phyloP scores from a whole-genome alignment of 2,329 filamentous ascomycete species.

The Mycogone perniciosa region DNA sequence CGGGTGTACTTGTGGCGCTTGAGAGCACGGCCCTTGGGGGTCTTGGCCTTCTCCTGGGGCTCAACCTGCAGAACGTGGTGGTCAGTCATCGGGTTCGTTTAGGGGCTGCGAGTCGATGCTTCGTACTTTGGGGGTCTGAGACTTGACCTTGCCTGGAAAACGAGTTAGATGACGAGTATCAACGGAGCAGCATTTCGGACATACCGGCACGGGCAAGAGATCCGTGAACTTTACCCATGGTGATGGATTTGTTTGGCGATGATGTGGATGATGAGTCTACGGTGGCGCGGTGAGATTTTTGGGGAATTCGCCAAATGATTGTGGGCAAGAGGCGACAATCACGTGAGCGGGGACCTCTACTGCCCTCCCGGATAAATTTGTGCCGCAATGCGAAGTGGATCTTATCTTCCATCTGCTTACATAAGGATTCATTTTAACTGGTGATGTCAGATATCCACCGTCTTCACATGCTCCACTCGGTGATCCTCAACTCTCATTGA shows the following conservation, averaged over 20 bases:
- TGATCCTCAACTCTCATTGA: background rate
- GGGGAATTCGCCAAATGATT: slow-evolving; percentile 33
- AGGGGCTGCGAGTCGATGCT: slow-evolving; percentile 15
- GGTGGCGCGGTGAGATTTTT: slow-evolving; percentile 27
- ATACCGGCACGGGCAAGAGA: slow-evolving; percentile 78
- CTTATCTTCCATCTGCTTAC: background rate
- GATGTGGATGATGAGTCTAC: slow-evolving; percentile 30
- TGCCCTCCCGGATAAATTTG: slow-evolving; percentile 31
- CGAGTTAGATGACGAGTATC: slow-evolving; percentile 28
- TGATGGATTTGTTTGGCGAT: slow-evolving; percentile 39
- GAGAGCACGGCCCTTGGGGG: slow-evolving; percentile 92
- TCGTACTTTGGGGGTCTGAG: slow-evolving; percentile 84
- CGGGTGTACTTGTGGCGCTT: slow-evolving; percentile 96
- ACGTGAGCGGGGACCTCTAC: slow-evolving; percentile 29
- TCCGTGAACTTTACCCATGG: slow-evolving; percentile 90
- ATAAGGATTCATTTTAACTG: too few species aligned
- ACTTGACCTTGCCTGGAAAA: slow-evolving; percentile 94
- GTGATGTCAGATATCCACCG: too few species aligned
- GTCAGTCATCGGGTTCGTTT: slow-evolving; percentile 27
- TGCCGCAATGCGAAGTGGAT: background rate
- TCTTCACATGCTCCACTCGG: background rate
- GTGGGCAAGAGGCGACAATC: slow-evolving; percentile 30
- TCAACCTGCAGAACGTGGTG: slow-evolving; percentile 56
- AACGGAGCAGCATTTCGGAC: slow-evolving; percentile 18
- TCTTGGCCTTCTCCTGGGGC: slow-evolving; percentile 92